phyloP scores from a whole-genome alignment of 495 filamentous ascomycete species.

The Penicillium crystallinum region DNA sequence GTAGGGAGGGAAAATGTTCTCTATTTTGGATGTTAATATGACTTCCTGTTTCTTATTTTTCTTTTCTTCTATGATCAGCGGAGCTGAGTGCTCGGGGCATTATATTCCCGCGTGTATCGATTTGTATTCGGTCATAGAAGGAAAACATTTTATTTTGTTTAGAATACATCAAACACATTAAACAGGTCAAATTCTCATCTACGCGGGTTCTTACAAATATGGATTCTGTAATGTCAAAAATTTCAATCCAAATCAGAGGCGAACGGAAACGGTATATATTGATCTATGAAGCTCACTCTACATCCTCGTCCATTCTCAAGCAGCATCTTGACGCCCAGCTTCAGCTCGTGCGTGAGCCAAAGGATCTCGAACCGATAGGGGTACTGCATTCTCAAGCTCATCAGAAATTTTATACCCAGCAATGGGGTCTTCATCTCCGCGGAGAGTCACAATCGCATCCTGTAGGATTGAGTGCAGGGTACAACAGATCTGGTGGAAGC shows the following conservation, averaged over 20 bases:
- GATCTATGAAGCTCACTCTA: neutral
- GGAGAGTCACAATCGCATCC: neutral
- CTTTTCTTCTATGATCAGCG: slow-evolving; percentile 30
- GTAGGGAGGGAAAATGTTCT: slow-evolving; percentile 48
- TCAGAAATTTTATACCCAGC: neutral
- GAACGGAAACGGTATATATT: no score
- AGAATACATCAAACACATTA: slow-evolving; percentile 2
- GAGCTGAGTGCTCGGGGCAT: slow-evolving; percentile 1
- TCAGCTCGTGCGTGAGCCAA: neutral
- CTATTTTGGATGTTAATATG: slow-evolving; percentile 45
- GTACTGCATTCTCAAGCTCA: neutral
- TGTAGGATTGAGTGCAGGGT: neutral
- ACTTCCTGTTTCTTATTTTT: slow-evolving; percentile 30
- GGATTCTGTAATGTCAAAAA: no score
- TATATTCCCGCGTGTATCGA: slow-evolving; percentile 1
- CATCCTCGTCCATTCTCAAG: no score
- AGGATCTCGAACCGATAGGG: neutral
- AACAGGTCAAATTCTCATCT: neutral
- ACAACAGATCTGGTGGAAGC: neutral
- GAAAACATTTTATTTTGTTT: slow-evolving; percentile 6
- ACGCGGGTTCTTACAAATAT: no score
- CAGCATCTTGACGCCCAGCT: no score
- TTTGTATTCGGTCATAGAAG: slow-evolving; percentile 7
- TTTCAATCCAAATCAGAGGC: no score
- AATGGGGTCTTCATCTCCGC: neutral